phyloP scores from a whole-genome alignment of 805 yeast species.

The Wickerhamomyces strasburgensis region DNA sequence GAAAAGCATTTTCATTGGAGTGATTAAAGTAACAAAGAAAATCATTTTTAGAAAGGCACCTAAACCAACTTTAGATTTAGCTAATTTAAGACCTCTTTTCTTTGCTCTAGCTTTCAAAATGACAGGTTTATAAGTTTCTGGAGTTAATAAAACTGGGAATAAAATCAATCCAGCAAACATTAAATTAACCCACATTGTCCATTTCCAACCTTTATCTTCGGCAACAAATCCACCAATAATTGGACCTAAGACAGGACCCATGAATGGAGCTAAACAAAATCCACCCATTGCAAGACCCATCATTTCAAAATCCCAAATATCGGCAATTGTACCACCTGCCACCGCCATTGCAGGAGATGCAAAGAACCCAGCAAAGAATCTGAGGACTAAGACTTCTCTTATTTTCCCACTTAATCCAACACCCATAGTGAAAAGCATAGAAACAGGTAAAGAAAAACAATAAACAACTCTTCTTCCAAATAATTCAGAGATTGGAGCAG shows the following conservation, averaged over 20 bases:
- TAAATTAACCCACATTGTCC: slow-evolving; percentile 68
- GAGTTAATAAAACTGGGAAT: slow-evolving; percentile 43
- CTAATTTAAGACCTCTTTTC: slow-evolving; percentile 50
- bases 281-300: slow-evolving; percentile 70
- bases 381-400: slow-evolving; percentile 54
- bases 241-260: slow-evolving; percentile 78
- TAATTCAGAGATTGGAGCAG: slow-evolving; percentile 69
- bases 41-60: slow-evolving; percentile 40
- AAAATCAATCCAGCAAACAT: slow-evolving; percentile 56
- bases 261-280: slow-evolving; percentile 75
- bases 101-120: slow-evolving; percentile 56
- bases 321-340: slow-evolving; percentile 81
- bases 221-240: slow-evolving; percentile 70
- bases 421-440: slow-evolving; percentile 72
- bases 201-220: slow-evolving; percentile 56
- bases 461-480: slow-evolving; percentile 65
- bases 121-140: slow-evolving; percentile 72
- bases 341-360: slow-evolving; percentile 82
- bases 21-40: slow-evolving; percentile 45
- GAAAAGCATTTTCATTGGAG: slow-evolving; percentile 64
- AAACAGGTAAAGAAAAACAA: slow-evolving; percentile 51
- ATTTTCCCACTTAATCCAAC: slow-evolving; percentile 62
- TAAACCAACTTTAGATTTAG: slow-evolving; percentile 30
- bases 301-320: slow-evolving; percentile 64
- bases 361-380: slow-evolving; percentile 70